Percentiles rank a stretch among this genome's conserved stretches.
Evolutionary conservation across 2,329 filamentous ascomycete species (phyloP).

Genomic region (Malbranchea cinnamomea): DNA sequence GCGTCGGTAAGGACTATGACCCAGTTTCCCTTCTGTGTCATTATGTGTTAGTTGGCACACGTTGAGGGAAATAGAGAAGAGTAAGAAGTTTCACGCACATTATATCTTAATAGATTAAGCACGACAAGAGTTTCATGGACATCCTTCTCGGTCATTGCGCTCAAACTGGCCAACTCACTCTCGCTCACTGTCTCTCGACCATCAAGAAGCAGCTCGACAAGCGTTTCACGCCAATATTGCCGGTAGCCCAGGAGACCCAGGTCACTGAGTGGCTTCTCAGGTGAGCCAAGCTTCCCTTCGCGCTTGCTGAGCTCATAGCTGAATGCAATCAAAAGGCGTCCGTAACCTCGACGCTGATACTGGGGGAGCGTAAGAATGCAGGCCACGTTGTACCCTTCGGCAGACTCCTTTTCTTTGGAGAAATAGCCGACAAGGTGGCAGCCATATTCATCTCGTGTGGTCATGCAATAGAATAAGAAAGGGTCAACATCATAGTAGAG

Average conservation of each 20-base stretch:
- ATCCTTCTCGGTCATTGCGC: conserved; percentile 95
- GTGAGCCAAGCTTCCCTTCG: conserved; percentile 86
- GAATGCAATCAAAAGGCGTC: conserved; percentile 86
- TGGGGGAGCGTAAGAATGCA: conserved; percentile 95
- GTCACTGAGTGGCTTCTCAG: conserved; percentile 92
- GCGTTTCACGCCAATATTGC: conserved; percentile 94
- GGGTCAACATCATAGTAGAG: conserved; percentile 97
- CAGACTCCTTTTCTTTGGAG: conserved; percentile 94
- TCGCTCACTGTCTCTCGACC: conserved; percentile 58
- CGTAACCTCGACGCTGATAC: conserved; percentile 89
- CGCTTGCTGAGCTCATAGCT: conserved; percentile 94
- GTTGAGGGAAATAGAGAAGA: not conserved
- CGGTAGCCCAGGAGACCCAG: conserved; percentile 84
- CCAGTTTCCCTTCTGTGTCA: conserved; percentile 65
- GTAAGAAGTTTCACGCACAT: conserved; percentile 33
- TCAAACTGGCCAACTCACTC: conserved; percentile 60
- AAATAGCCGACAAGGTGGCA: conserved; percentile 99
- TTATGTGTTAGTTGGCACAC: conserved; percentile 1
- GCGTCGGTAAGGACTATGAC: conserved; percentile 85
- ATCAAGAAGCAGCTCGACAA: conserved; percentile 64
- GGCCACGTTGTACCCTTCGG: conserved; percentile 92
- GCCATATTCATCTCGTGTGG: conserved; percentile 77
- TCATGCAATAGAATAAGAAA: conserved; percentile 94
- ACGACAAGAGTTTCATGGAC: conserved; percentile 91
- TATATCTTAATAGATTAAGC: conserved; percentile 87